phyloP scores from a whole-genome alignment of 2,329 filamentous ascomycete genomes.

The Neofusicoccum parvum region DNA sequence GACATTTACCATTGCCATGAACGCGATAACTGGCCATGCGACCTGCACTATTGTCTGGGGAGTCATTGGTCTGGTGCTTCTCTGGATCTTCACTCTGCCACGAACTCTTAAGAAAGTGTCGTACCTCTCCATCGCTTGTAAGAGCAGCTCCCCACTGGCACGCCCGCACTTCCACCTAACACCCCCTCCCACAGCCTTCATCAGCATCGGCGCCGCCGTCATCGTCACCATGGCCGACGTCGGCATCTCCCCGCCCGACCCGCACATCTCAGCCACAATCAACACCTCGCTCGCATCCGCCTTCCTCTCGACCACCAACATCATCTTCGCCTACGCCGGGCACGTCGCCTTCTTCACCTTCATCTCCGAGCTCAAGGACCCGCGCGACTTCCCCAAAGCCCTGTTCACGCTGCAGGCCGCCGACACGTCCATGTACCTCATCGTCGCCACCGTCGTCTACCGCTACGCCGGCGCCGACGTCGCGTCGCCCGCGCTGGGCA shows the following conservation, averaged over 20 bases:
- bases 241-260: constrained; percentile 26
- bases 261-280: constrained; percentile 29
- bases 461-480: constrained; percentile 64
- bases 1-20: constrained; percentile 26
- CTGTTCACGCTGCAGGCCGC: constrained; percentile 62
- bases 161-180: background rate
- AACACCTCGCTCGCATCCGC: constrained; percentile 44
- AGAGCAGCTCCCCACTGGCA: constrained; percentile 2
- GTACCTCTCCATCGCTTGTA: constrained; percentile 63
- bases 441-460: constrained; percentile 70
- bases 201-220: constrained; percentile 40
- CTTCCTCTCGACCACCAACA: constrained; percentile 54
- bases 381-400: constrained; percentile 63
- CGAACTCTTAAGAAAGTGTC: constrained; percentile 65
- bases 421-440: constrained; percentile 64
- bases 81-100: constrained; percentile 61
- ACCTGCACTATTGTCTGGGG: constrained; percentile 48
- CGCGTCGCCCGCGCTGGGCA: constrained; percentile 67
- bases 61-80: constrained; percentile 60
- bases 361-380: constrained; percentile 65
- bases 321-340: constrained; percentile 69
- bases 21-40: constrained; percentile 22
- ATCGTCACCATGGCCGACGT: constrained; percentile 44
- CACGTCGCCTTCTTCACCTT: constrained; percentile 71
- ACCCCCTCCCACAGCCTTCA: constrained; percentile 22